phyloP scores from a whole-genome alignment of 495 filamentous ascomycete genomes.

The Trichoderma gamsii region DNA sequence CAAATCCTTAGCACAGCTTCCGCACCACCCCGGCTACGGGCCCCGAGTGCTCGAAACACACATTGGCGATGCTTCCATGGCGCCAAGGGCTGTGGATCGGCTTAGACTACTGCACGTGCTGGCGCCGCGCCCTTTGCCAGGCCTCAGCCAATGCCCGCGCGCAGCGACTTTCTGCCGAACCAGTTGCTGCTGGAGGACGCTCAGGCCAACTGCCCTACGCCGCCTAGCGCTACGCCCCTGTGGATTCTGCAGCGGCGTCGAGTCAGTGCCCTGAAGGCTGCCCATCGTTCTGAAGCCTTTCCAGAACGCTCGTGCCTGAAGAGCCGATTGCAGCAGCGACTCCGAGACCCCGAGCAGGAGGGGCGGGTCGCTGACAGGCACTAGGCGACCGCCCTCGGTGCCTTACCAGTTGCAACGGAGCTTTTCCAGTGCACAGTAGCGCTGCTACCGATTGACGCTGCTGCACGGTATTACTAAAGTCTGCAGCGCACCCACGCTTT shows the following conservation, averaged over 20 bases:
- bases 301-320: slow-evolving; percentile 8
- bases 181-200: neutral
- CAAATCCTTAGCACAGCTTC: no score
- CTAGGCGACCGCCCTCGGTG: neutral
- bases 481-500: neutral
- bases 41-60: no score
- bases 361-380: neutral
- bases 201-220: slow-evolving; percentile 3
- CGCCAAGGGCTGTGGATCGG: slow-evolving; percentile 1
- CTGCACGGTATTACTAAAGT: no score
- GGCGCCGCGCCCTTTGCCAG: neutral
- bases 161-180: neutral
- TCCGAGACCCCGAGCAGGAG: neutral
- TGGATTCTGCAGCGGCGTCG: neutral
- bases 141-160: neutral
- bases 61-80: neutral
- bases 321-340: neutral
- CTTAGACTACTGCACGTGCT: neutral
- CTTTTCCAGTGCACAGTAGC: no score
- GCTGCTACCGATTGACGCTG: no score
- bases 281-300: neutral
- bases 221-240: slow-evolving; percentile 7
- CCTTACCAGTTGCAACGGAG: no score
- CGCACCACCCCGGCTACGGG: no score
- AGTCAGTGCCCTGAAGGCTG: neutral